Evolutionary conservation across 2,329 filamentous ascomycete genomes (phyloP).

Genomic region (Penicillium sp.): DNA sequence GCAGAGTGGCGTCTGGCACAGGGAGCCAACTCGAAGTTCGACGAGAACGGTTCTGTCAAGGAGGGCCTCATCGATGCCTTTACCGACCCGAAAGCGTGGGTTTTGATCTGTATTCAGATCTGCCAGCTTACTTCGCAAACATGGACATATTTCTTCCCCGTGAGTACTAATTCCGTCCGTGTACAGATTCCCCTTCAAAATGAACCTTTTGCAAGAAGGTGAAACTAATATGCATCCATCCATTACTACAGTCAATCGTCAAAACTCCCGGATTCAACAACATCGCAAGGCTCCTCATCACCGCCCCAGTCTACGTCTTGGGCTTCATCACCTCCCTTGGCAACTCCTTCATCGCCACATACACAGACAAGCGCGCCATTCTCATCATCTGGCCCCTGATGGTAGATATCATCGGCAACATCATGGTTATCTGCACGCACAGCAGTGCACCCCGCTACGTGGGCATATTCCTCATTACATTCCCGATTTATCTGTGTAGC

Average conservation of each 20-base stretch:
- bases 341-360: constrained; percentile 37
- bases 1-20: not conserved
- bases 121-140: not conserved
- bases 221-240: not conserved
- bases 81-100: not conserved
- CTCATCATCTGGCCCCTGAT: not conserved
- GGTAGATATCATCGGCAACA: not conserved
- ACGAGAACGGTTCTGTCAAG: not conserved
- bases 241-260: constrained; percentile 1
- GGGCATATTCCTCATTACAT: not conserved
- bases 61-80: not conserved
- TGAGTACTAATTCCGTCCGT: not conserved
- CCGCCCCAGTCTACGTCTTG: constrained; percentile 31
- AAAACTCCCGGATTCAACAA: constrained; percentile 28
- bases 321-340: constrained; percentile 44
- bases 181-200: not conserved
- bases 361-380: constrained; percentile 16
- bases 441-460: not conserved
- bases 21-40: not conserved
- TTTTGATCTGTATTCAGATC: not conserved
- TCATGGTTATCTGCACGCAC: not conserved
- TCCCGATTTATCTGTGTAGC: no score
- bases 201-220: not conserved
- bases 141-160: not conserved
- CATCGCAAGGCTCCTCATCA: constrained; percentile 29